phyloP scores from a whole-genome alignment of 257 asterid species.

The Avicennia marina region DNA sequence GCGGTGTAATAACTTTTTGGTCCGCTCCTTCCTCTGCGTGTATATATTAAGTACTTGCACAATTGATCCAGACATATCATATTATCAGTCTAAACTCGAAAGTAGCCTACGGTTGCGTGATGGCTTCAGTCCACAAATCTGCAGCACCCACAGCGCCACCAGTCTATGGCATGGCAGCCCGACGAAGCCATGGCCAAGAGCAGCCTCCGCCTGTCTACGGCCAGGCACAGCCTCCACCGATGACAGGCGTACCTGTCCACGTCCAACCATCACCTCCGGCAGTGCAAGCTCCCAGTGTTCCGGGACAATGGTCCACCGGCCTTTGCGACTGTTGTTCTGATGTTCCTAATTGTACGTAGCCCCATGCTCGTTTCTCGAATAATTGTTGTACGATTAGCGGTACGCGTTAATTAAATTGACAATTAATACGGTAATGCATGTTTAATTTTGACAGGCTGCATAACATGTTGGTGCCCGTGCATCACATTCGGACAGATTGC shows the following conservation, averaged over 20 bases:
- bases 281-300: background rate
- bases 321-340: slow-evolving; percentile 36
- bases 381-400: no score
- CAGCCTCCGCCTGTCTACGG: background rate
- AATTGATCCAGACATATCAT: no score
- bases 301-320: slow-evolving; percentile 34
- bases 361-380: no score
- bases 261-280: background rate
- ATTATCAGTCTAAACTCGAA: no score
- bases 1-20: no score
- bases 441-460: slow-evolving; percentile 30
- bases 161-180: background rate
- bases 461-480: slow-evolving; percentile 49
- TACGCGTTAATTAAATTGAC: no score
- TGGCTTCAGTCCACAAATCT: slow-evolving; percentile 1
- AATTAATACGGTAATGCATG: no score
- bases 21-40: no score
- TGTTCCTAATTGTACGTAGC: slow-evolving; percentile 7
- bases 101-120: no score
- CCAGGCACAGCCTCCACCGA: background rate
- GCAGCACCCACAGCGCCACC: slow-evolving; percentile 6
- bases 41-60: no score
- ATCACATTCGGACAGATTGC: slow-evolving; percentile 43
- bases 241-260: slow-evolving; percentile 11
- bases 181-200: background rate